These are phyloP conservation scores for Jatropha podagrica DNA, from an alignment of 441 rosid species.

Conservation along the genomic window DNA sequence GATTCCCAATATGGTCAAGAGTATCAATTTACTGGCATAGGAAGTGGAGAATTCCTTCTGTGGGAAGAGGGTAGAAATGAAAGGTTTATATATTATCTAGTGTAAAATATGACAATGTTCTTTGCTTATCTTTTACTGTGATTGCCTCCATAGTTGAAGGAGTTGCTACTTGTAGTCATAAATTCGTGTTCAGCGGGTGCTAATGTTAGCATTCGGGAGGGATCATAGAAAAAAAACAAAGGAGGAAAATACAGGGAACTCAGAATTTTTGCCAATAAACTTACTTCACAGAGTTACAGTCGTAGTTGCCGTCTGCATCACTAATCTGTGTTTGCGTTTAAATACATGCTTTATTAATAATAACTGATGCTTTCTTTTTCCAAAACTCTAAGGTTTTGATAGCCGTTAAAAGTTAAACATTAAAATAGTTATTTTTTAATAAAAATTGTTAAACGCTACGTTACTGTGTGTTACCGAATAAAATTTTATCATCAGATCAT, in stretches of 20 bases:
- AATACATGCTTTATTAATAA: too few species aligned
- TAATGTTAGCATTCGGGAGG: conserved; percentile 25
- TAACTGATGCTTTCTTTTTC: too few species aligned
- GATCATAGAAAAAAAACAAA: neutral
- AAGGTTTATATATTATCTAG: conserved; percentile 1
- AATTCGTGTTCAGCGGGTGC: conserved; percentile 18
- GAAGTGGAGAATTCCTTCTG: conserved; percentile 74
- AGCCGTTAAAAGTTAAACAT: too few species aligned
- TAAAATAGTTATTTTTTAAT: too few species aligned
- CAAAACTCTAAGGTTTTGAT: too few species aligned
- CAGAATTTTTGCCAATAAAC: neutral
- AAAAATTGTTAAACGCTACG: too few species aligned
- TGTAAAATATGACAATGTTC: conserved; percentile 26
- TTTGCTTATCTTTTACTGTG: conserved; percentile 23
- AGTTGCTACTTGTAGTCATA: neutral
- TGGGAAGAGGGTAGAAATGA: conserved; percentile 34
- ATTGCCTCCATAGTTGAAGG: neutral
- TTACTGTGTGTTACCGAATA: too few species aligned
- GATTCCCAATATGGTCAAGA: conserved; percentile 85
- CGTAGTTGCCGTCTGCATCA: neutral
- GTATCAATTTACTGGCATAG: conserved; percentile 89
- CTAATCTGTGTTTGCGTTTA: neutral
- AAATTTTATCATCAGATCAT: too few species aligned
- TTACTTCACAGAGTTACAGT: neutral
- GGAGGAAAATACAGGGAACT: neutral